Evolutionary conservation across 148 eudicot genomes (phyloP).

Genomic region (Chenopodium suecicum): DNA sequence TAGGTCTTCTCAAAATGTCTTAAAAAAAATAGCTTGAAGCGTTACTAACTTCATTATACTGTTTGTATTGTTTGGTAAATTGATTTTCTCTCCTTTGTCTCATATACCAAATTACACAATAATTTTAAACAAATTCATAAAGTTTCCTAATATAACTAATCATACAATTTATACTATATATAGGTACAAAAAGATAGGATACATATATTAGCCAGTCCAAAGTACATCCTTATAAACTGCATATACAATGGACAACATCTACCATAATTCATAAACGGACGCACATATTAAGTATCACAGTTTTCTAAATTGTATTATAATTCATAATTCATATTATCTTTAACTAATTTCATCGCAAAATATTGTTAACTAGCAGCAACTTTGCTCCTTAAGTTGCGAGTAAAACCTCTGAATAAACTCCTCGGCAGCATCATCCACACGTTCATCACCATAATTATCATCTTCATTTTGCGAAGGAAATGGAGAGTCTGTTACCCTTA

Average conservation of each 20-base stretch:
- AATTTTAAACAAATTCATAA: too few species aligned
- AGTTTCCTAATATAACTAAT: too few species aligned
- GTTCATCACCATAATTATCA: conserved; percentile 35
- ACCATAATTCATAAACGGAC: not conserved
- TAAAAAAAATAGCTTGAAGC: too few species aligned
- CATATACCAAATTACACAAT: too few species aligned
- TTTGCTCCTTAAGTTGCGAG: conserved; percentile 45
- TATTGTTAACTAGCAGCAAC: not conserved
- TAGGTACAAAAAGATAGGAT: too few species aligned
- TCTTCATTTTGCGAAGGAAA: conserved; percentile 44
- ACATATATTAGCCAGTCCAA: not conserved
- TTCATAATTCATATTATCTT: too few species aligned
- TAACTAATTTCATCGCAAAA: too few species aligned
- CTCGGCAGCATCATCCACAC: conserved; percentile 67
- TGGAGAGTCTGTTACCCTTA: conserved; percentile 74
- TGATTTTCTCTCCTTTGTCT: too few species aligned
- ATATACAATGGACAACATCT: not conserved
- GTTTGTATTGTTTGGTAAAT: too few species aligned
- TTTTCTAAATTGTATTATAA: not conserved
- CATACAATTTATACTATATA: too few species aligned
- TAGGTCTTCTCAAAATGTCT: too few species aligned
- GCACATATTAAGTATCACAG: not conserved
- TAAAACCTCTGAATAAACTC: conserved; percentile 67
- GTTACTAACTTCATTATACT: too few species aligned
- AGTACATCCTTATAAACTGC: not conserved